A percentile compares a stretch with the other conserved stretches of the same genome.
Conservation (phyloP, 805 yeast genomes). For the Kluyveromyces dobzhanskii region DNA sequence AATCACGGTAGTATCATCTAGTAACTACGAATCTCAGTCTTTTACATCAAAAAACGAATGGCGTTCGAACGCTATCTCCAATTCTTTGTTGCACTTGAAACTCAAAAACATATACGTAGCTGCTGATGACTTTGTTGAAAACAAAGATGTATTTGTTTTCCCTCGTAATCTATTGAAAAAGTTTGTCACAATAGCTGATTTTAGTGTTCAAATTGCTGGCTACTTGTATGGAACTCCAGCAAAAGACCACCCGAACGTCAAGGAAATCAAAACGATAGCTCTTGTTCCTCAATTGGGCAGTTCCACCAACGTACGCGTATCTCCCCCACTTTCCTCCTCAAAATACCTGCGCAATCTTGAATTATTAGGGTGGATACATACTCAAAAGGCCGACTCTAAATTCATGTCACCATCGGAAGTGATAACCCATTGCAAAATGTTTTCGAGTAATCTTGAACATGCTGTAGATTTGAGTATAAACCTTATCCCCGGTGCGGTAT, state of each 20-base stretch:
- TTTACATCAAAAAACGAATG: constrained; percentile 85
- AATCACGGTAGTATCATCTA: constrained; percentile 87
- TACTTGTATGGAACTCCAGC: constrained; percentile 76
- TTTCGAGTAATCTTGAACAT: constrained; percentile 29
- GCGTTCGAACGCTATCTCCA: constrained; percentile 79
- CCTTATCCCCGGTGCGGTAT: constrained; percentile 76
- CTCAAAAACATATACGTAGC: constrained; percentile 67
- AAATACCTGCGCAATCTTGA: constrained; percentile 50
- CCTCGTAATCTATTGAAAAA: constrained; percentile 75
- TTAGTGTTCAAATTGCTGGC: constrained; percentile 76
- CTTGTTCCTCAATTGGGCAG: constrained; percentile 86
- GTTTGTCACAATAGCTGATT: constrained; percentile 73
- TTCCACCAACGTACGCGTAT: constrained; percentile 54
- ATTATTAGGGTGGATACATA: constrained; percentile 91
- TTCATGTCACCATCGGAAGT: constrained; percentile 65
- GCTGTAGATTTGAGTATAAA: constrained; percentile 56
- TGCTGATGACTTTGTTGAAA: constrained; percentile 55
- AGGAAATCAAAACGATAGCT: constrained; percentile 68
- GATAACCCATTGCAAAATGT: constrained; percentile 41
- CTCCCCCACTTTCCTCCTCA: constrained; percentile 28
- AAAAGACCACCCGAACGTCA: constrained; percentile 56
- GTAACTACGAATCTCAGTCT: constrained; percentile 74
- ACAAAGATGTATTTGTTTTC: constrained; percentile 58
- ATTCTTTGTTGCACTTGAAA: constrained; percentile 63
- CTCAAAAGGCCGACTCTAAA: constrained; percentile 60